Evolutionary conservation across 495 filamentous ascomycete species (phyloP), one percentile per base, ranked within the genome.

Genomic region (Cetradonia linearis): DNA sequence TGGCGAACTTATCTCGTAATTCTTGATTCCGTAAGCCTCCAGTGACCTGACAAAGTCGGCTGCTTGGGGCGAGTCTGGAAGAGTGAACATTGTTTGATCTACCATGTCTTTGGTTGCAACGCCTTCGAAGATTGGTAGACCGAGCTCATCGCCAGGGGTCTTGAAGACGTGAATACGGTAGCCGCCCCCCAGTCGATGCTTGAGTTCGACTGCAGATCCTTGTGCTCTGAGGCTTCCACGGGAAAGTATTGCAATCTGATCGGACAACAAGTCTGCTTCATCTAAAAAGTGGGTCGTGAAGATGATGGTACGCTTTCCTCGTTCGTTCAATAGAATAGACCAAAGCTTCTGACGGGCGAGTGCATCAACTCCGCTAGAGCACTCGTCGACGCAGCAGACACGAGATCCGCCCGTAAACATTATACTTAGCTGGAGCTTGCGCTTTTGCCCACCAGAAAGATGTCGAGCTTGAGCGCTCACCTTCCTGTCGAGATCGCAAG

Each of bases 401-500:
- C 78, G 81, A 61, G 84, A 88, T 20, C 88, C 90, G 42, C 90
- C 90, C 28, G 87, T 90, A 56, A 95, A 82, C 88, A 93, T 94
- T 81, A 92, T 90, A n/a, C 86, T 85, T 11, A 95, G 78, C 67
- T 95, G 90, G n/a, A 92, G 73, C 70, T 94, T 94, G 27, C 90
- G 78, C 70, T 92, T 94, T 70, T 95, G 90, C 1, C 90, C 90
- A 7, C 90, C 89, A 3, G 88, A 93, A 6, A 95, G 75, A 1
- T 86, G 87, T 58, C 78, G 78, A 0, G 87, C 77, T 62, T 74
- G 72, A 0, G 88, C 83, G 46, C 82, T 79, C 27, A 79, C 67
- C 71, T 95, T 95, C 10, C 77, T 72, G 18, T 76, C 76, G 13
- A 95, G 78, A 66, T 91, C 90, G 61, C 91, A 83, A 2, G 78